These are phyloP conservation scores for Rhynchospora breviuscula DNA, from an alignment of 176 grass and related monocot species.

Conservation along the genomic window DNA sequence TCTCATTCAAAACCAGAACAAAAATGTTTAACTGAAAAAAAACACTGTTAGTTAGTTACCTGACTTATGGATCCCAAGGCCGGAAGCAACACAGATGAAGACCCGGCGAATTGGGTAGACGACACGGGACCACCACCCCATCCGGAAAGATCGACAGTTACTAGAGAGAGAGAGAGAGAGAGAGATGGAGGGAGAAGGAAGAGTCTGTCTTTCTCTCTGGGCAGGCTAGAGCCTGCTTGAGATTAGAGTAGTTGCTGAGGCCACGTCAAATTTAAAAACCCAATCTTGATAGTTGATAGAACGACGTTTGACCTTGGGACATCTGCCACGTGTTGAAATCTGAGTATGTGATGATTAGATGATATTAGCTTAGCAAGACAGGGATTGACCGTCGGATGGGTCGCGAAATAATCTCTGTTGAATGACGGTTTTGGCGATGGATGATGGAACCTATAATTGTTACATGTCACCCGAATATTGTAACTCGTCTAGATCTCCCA, in stretches of 20 bases:
- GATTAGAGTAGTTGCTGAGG: not conserved
- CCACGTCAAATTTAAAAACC: not conserved
- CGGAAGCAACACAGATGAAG: constrained; percentile 34
- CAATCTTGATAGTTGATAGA: not conserved
- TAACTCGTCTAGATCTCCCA: not conserved
- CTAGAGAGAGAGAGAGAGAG: not conserved
- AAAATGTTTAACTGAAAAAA: not conserved
- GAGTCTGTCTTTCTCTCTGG: not conserved
- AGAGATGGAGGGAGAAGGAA: not conserved
- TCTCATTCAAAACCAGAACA: not conserved
- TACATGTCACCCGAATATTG: not conserved
- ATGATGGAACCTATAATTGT: not conserved
- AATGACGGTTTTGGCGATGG: not conserved
- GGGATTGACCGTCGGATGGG: not conserved
- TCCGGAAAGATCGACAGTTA: not conserved
- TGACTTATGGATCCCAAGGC: constrained; percentile 40
- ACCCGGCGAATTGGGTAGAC: constrained; percentile 36
- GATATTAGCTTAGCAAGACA: not conserved
- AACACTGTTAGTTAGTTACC: not conserved
- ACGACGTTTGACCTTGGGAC: not conserved
- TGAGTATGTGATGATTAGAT: not conserved
- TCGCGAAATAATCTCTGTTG: not conserved
- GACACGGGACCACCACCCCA: constrained; percentile 23
- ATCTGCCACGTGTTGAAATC: not conserved
- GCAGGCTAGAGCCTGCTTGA: not conserved